These are phyloP conservation scores for Fusarium praegraminearum DNA, from an alignment of 2,329 filamentous ascomycete genomes.

Conservation along the genomic window DNA sequence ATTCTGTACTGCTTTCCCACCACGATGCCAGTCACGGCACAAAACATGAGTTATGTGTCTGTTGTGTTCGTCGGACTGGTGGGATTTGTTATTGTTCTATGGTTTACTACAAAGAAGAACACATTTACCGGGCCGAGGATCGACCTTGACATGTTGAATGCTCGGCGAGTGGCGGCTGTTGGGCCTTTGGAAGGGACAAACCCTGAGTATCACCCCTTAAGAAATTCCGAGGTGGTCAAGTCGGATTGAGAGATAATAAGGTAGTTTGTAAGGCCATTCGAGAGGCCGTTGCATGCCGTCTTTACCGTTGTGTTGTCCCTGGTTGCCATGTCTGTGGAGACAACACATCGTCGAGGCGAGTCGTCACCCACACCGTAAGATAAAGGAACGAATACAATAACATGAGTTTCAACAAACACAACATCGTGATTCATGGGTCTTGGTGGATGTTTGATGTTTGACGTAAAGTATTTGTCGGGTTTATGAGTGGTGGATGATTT, in stretches of 20 bases:
- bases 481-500: constrained; percentile 34
- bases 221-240: not conserved
- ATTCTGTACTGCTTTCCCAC: constrained; percentile 42
- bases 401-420: too few relatives aligned
- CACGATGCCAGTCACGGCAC: constrained; percentile 29
- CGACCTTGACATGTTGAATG: constrained; percentile 33
- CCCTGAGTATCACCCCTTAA: constrained; percentile 4
- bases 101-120: constrained; percentile 38
- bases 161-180: constrained; percentile 26
- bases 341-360: too few relatives aligned
- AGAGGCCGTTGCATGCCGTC: not conserved
- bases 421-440: too few relatives aligned
- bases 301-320: not conserved
- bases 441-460: not conserved
- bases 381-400: not conserved
- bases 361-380: too few relatives aligned
- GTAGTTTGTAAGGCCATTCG: not conserved
- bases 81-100: constrained; percentile 33
- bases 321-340: too few relatives aligned
- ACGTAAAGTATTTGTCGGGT: not conserved
- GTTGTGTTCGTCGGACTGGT: constrained; percentile 35
- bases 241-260: not conserved
- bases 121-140: constrained; percentile 39
- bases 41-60: constrained; percentile 45
- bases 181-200: constrained; percentile 8